These are phyloP conservation scores for Pseudogymnoascus sp. DNA, from an alignment of 2,329 filamentous ascomycete species.

Conservation along the genomic window DNA sequence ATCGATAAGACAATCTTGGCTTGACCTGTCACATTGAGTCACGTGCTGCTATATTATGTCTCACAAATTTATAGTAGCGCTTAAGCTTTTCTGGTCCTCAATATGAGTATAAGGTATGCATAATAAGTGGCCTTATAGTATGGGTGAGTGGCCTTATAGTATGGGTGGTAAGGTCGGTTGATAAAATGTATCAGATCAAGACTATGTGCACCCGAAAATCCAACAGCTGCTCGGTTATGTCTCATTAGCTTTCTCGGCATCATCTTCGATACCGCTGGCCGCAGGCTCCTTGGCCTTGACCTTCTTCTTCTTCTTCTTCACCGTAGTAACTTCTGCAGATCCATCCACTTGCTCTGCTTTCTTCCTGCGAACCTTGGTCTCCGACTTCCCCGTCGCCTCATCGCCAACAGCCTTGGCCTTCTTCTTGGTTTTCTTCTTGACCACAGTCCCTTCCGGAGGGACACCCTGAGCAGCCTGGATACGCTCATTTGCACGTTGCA, in stretches of 20 bases:
- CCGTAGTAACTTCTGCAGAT: slow-evolving; percentile 11
- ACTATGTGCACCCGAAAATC: neutral
- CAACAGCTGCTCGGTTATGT: neutral
- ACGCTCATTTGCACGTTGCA: slow-evolving; percentile 74
- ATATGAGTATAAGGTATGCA: neutral
- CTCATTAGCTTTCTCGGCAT: slow-evolving; percentile 18
- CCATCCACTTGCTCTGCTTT: slow-evolving; percentile 9
- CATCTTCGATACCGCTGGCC: slow-evolving; percentile 20
- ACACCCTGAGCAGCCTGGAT: slow-evolving; percentile 65
- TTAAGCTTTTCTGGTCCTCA: neutral
- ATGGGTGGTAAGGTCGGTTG: neutral
- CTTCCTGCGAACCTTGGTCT: slow-evolving; percentile 15
- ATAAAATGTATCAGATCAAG: neutral
- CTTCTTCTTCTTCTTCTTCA: slow-evolving; percentile 22
- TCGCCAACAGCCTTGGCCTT: slow-evolving; percentile 28
- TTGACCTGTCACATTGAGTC: neutral
- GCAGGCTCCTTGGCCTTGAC: slow-evolving; percentile 21
- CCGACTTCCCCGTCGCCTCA: slow-evolving; percentile 19
- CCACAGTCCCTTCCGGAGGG: slow-evolving; percentile 54
- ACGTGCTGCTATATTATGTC: neutral
- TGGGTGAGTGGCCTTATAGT: neutral
- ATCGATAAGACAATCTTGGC: slow-evolving; percentile 1
- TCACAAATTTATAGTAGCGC: neutral
- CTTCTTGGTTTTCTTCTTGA: slow-evolving; percentile 59
- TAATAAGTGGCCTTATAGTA: neutral